These are phyloP conservation scores for Coemansia asiatica DNA, from an alignment of 192 early-diverging fungal genomes.

Conservation along the genomic window DNA sequence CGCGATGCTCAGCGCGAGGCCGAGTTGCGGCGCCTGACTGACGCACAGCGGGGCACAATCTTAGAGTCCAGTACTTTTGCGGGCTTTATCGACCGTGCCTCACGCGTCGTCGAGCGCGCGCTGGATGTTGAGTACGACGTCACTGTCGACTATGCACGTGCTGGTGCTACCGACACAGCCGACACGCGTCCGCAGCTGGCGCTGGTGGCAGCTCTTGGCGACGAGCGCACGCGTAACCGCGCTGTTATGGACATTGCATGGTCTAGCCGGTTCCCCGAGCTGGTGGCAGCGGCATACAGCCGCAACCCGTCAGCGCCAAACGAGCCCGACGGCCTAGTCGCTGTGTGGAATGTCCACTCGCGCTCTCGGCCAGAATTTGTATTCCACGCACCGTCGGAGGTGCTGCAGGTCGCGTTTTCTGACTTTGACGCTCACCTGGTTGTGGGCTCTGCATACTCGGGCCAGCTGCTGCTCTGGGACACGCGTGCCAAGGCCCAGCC, in stretches of 20 bases:
- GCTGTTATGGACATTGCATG: conserved; percentile 92
- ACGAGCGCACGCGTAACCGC: conserved; percentile 80
- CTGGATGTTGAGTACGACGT: conserved; percentile 87
- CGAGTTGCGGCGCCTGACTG: conserved; percentile 68
- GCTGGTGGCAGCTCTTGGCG: conserved; percentile 70
- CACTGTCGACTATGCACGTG: conserved; percentile 90
- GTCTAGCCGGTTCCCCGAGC: conserved; percentile 88
- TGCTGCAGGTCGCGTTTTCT: conserved; percentile 85
- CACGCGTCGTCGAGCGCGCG: conserved; percentile 87
- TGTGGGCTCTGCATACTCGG: conserved; percentile 96
- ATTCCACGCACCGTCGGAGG: conserved; percentile 89
- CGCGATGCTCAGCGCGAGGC: conserved; percentile 49
- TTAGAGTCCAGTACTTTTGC: conserved; percentile 72
- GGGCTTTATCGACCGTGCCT: conserved; percentile 83
- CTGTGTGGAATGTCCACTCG: conserved; percentile 91
- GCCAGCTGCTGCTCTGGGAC: conserved; percentile 98
- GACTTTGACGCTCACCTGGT: conserved; percentile 90
- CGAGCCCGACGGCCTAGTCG: conserved; percentile 92
- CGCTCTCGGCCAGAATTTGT: conserved; percentile 91
- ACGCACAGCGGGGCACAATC: conserved; percentile 81
- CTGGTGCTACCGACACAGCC: conserved; percentile 59
- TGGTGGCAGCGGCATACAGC: conserved; percentile 88
- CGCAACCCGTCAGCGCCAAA: conserved; percentile 81
- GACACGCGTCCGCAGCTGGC: conserved; percentile 72
- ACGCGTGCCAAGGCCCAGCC: conserved; percentile 86